These are phyloP conservation scores for Suhomyces maxii DNA, from an alignment of 1,139 yeast species.

Conservation along the genomic window DNA sequence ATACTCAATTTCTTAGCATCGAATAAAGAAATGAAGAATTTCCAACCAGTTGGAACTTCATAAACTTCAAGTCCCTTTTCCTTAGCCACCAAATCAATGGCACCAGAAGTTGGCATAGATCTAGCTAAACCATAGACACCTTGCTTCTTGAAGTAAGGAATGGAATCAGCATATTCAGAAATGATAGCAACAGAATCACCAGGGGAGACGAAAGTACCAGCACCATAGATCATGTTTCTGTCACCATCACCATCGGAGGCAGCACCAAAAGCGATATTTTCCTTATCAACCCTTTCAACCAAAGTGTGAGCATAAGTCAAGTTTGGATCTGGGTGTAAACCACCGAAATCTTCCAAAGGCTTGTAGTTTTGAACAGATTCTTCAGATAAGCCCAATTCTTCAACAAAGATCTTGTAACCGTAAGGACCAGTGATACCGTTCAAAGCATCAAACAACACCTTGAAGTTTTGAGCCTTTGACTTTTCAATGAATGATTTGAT, in stretches of 20 bases:
- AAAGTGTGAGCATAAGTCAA: constrained; percentile 89
- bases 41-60: constrained; percentile 99
- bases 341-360: constrained; percentile 92
- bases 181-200: constrained; percentile 98
- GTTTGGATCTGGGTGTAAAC: constrained; percentile 97
- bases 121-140: constrained; percentile 96
- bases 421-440: constrained; percentile 98
- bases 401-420: constrained; percentile 78
- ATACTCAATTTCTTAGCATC: constrained; percentile 91
- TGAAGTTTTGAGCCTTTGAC: constrained; percentile 51
- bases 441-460: constrained; percentile 82
- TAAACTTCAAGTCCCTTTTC: constrained; percentile 71
- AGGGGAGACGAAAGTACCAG: constrained; percentile 93
- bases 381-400: constrained; percentile 77
- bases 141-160: constrained; percentile 84
- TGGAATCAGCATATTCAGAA: constrained; percentile 84
- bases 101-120: constrained; percentile 97
- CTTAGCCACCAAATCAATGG: constrained; percentile 88
- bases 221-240: constrained; percentile 97
- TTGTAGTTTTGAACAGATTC: constrained; percentile 71
- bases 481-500: constrained; percentile 67
- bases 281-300: constrained; percentile 79
- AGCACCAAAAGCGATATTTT: constrained; percentile 89
- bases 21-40: constrained; percentile 92
- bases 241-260: constrained; percentile 99